Evolutionary conservation across 2,329 filamentous ascomycete genomes (phyloP).

Genomic region (Fusarium sp.): DNA sequence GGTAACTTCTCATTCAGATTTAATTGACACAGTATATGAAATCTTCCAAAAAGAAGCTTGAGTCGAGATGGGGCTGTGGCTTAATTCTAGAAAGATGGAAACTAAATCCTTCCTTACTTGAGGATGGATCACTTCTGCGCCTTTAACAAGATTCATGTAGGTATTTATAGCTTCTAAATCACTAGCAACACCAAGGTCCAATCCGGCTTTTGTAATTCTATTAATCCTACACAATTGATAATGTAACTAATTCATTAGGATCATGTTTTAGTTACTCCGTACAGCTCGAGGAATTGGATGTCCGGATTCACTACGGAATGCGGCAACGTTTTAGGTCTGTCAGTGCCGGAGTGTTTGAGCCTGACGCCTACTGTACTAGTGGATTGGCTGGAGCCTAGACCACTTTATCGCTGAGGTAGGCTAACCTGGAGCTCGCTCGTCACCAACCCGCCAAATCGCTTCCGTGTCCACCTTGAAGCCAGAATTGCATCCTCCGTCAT

Average conservation of each 20-base stretch:
- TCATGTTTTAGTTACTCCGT: too few relatives aligned
- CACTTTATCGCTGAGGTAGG: slow-evolving; percentile 5
- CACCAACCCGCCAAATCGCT: slow-evolving; percentile 49
- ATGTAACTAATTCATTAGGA: too few relatives aligned
- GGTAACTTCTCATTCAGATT: not conserved
- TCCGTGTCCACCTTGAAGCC: slow-evolving; percentile 45
- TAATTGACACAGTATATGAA: not conserved
- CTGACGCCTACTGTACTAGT: slow-evolving; percentile 11
- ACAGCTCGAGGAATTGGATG: not conserved
- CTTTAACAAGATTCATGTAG: too few relatives aligned
- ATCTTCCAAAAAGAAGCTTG: not conserved
- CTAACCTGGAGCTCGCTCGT: slow-evolving; percentile 38
- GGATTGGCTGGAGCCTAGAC: slow-evolving; percentile 33
- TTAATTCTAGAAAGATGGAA: too few relatives aligned
- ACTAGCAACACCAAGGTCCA: not conserved
- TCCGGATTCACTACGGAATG: not conserved
- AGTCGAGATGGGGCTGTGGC: not conserved
- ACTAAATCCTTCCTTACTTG: too few relatives aligned
- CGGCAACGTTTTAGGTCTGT: slow-evolving; percentile 5
- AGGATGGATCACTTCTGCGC: too few relatives aligned
- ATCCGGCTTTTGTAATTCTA: not conserved
- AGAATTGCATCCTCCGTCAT: slow-evolving; percentile 45
- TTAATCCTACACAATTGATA: not conserved
- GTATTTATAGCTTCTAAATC: too few relatives aligned
- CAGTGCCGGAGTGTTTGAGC: slow-evolving; percentile 2